Conservation (phyloP, 345 rosid genomes). For the Salix suchowensis region DNA sequence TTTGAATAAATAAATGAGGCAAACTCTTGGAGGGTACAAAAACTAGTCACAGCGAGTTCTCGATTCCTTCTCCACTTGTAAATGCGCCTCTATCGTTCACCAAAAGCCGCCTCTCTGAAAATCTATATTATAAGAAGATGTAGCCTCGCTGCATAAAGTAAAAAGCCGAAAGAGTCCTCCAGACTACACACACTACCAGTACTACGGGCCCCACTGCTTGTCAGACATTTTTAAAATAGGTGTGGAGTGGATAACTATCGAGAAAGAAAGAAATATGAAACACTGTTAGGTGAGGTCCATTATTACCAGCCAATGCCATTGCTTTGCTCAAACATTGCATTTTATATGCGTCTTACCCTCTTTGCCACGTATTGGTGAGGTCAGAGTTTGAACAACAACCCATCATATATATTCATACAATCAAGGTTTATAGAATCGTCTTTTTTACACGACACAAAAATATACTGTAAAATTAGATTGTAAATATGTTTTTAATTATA, state of each 20-base stretch:
- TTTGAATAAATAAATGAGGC: too few species aligned
- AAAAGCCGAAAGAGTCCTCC: conserved; percentile 2
- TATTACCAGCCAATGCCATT: neutral
- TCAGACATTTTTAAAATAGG: neutral
- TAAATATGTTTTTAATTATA: too few species aligned
- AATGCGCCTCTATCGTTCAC: conserved; percentile 43
- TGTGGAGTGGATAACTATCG: conserved; percentile 25
- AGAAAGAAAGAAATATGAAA: neutral
- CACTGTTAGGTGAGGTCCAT: too few species aligned
- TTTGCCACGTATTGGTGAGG: conserved; percentile 19
- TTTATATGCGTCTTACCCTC: neutral
- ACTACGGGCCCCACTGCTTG: neutral
- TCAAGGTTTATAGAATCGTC: too few species aligned
- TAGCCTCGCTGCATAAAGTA: neutral
- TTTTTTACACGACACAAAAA: too few species aligned
- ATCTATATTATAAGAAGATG: neutral
- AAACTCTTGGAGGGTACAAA: neutral
- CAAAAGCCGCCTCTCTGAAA: conserved; percentile 48
- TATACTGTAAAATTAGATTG: too few species aligned
- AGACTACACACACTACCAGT: neutral
- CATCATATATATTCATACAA: neutral
- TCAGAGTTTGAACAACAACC: neutral
- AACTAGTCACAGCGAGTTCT: neutral
- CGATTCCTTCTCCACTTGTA: conserved; percentile 1
- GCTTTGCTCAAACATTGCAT: neutral